phyloP scores from a whole-genome alignment of 495 filamentous ascomycete species.

The Aspergillus conjunctus region DNA sequence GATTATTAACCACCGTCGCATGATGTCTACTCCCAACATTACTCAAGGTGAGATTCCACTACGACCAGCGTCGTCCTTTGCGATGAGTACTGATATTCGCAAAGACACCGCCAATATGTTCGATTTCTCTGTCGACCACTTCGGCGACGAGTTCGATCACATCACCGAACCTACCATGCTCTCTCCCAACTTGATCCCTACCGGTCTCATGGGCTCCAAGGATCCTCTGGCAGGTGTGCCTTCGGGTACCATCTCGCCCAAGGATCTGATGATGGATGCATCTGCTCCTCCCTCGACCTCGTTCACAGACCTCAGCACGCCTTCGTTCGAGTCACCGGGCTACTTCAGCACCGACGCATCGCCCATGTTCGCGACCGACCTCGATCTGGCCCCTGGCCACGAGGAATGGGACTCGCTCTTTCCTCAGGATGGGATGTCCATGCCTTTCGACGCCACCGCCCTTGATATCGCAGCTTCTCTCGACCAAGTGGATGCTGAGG shows the following conservation, averaged over 20 bases:
- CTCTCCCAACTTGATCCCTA: constrained; percentile 27
- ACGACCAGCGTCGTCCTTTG: background rate
- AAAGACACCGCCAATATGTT: constrained; percentile 35
- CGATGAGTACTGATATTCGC: background rate
- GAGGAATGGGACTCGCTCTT: constrained; percentile 64
- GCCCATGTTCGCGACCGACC: constrained; percentile 54
- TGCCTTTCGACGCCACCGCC: constrained; percentile 40
- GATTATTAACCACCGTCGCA: constrained; percentile 32
- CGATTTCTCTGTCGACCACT: constrained; percentile 32
- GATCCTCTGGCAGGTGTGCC: constrained; percentile 34
- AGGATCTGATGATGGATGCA: constrained; percentile 74
- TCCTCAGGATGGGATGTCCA: constrained; percentile 49
- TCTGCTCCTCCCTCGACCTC: constrained; percentile 83
- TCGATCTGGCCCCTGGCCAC: constrained; percentile 34
- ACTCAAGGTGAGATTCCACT: constrained; percentile 28
- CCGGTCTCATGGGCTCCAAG: constrained; percentile 35
- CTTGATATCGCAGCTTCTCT: constrained; percentile 35
- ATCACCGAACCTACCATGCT: constrained; percentile 32
- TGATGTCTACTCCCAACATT: constrained; percentile 49
- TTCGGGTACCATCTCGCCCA: constrained; percentile 77
- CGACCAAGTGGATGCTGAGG: constrained; percentile 37
- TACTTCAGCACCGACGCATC: constrained; percentile 71
- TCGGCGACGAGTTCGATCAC: constrained; percentile 29
- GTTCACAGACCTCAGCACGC: constrained; percentile 84
- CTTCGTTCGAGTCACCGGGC: constrained; percentile 73